phyloP scores from a whole-genome alignment of 179 eudicot genomes.

The Spinacia oleracea region DNA sequence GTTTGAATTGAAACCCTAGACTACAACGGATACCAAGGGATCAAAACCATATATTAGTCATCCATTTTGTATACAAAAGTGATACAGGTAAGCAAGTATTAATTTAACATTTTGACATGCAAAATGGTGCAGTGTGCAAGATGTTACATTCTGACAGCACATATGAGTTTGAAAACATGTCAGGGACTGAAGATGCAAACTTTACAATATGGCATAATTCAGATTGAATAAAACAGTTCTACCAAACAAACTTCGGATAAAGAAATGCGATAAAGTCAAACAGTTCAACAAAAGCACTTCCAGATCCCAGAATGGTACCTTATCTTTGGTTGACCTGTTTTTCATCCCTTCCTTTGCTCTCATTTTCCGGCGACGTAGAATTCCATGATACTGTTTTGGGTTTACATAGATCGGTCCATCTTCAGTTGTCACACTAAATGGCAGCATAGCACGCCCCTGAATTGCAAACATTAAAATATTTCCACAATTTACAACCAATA shows the following conservation, averaged over 20 bases:
- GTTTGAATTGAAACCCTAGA: not conserved
- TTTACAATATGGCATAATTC: not conserved
- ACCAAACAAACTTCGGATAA: not conserved
- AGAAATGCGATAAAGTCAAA: not conserved
- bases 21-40: not conserved
- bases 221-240: not conserved
- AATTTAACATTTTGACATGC: not conserved
- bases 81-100: not conserved
- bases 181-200: not conserved
- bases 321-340: conserved; percentile 30
- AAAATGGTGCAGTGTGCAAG: not conserved
- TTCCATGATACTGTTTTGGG: conserved; percentile 46
- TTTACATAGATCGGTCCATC: conserved; percentile 44
- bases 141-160: not conserved
- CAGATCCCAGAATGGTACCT: conserved; percentile 27
- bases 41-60: not conserved
- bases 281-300: not conserved
- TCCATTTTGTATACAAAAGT: not conserved
- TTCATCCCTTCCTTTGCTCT: conserved; percentile 41
- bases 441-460: conserved; percentile 39
- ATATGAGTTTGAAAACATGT: not conserved
- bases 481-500: not conserved
- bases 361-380: conserved; percentile 42
- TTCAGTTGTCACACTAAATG: conserved; percentile 38
- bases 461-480: not conserved